phyloP scores from a whole-genome alignment of 495 filamentous ascomycete species.

The Melanomma pulvis-pyrius region DNA sequence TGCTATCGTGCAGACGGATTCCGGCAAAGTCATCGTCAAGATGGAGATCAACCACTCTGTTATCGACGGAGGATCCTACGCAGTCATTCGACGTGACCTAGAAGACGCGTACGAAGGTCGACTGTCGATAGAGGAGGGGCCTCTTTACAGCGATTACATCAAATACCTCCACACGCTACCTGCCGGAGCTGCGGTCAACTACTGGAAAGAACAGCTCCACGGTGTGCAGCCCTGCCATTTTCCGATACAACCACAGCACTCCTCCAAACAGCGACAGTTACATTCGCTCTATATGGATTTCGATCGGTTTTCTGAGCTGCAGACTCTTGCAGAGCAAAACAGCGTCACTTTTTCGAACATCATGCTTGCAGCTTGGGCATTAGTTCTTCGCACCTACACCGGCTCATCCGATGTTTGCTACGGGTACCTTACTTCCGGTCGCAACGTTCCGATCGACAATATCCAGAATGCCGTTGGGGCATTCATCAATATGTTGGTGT shows the following conservation, averaged over 20 bases:
- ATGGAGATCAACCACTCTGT: slow-evolving; percentile 61
- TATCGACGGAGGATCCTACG: slow-evolving; percentile 56
- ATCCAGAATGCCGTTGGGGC: slow-evolving; percentile 55
- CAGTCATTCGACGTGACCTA: slow-evolving; percentile 53
- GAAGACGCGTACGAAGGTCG: slow-evolving; percentile 53
- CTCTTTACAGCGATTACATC: slow-evolving; percentile 60
- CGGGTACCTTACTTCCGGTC: slow-evolving; percentile 44
- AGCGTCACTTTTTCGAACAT: slow-evolving; percentile 33
- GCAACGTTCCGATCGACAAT: slow-evolving; percentile 52
- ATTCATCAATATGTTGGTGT: slow-evolving; percentile 49
- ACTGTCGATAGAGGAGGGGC: slow-evolving; percentile 44
- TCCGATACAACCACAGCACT: slow-evolving; percentile 42
- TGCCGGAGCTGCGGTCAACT: slow-evolving; percentile 50
- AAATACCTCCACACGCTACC: slow-evolving; percentile 49
- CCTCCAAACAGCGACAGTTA: slow-evolving; percentile 26
- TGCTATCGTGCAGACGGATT: slow-evolving; percentile 50
- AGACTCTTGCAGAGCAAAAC: slow-evolving; percentile 22
- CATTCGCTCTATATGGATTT: slow-evolving; percentile 26
- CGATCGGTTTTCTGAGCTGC: slow-evolving; percentile 24
- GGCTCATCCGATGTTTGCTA: slow-evolving; percentile 34
- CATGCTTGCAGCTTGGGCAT: slow-evolving; percentile 31
- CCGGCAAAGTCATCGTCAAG: slow-evolving; percentile 50
- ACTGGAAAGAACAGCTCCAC: slow-evolving; percentile 57
- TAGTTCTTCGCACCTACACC: slow-evolving; percentile 33
- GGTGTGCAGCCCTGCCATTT: slow-evolving; percentile 57